Evolutionary conservation across 1,139 yeast species (phyloP).

Genomic region (Diutina catenulata): DNA sequence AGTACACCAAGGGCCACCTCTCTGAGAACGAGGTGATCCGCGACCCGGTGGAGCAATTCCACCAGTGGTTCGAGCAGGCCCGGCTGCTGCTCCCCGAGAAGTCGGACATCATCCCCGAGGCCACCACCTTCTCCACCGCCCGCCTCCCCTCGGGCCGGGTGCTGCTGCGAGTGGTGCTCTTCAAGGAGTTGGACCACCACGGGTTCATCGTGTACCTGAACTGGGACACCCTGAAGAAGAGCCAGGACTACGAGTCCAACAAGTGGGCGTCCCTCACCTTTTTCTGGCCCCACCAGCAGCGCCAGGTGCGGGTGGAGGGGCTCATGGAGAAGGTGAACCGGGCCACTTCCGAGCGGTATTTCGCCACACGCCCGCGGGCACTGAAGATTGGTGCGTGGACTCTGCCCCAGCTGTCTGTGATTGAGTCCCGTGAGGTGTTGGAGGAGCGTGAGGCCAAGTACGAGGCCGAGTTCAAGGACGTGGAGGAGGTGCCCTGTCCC

Average conservation of each 20-base stretch:
- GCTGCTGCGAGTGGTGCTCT: slow-evolving; percentile 60
- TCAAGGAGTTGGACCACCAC: slow-evolving; percentile 76
- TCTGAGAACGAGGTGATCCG: slow-evolving; percentile 38
- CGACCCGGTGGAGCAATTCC: slow-evolving; percentile 70
- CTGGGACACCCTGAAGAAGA: slow-evolving; percentile 81
- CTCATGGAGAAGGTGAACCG: slow-evolving; percentile 58
- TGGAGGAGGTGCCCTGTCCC: slow-evolving; percentile 68
- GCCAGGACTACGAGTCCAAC: slow-evolving; percentile 56
- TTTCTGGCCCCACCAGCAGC: slow-evolving; percentile 83
- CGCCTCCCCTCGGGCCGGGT: slow-evolving; percentile 80
- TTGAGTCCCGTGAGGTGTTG: slow-evolving; percentile 49
- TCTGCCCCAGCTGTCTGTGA: slow-evolving; percentile 67
- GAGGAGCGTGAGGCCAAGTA: slow-evolving; percentile 24
- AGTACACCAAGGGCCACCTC: slow-evolving; percentile 62
- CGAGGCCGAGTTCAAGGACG: slow-evolving; percentile 41
- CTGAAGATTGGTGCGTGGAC: slow-evolving; percentile 97
- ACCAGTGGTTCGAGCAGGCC: slow-evolving; percentile 83
- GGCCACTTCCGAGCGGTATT: slow-evolving; percentile 70
- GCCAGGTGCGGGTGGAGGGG: slow-evolving; percentile 93
- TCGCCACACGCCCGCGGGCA: slow-evolving; percentile 80
- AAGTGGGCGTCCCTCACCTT: slow-evolving; percentile 78
- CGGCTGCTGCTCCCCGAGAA: slow-evolving; percentile 34
- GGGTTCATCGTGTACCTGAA: slow-evolving; percentile 90
- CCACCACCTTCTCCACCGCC: slow-evolving; percentile 75
- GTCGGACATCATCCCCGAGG: slow-evolving; percentile 52